Percentiles rank a stretch among this genome's conserved stretches.
Evolutionary conservation across 129 eudicot species (phyloP).

Genomic region (Lactuca saligna): DNA sequence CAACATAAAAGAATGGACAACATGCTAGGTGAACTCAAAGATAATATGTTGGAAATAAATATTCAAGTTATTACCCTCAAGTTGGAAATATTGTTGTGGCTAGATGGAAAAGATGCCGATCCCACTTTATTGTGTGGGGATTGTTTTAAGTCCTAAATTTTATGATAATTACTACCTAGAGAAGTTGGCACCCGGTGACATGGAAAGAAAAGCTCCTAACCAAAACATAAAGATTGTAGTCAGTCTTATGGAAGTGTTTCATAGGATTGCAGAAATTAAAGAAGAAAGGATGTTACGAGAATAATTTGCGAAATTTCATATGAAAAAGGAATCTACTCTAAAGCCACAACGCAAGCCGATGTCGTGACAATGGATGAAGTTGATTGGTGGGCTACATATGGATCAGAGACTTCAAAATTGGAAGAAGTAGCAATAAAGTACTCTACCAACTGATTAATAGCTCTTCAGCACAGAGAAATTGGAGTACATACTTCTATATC

Average conservation of each 20-base stretch:
- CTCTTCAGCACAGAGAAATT: too few relatives aligned
- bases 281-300: background rate
- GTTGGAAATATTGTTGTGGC: background rate
- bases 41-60: background rate
- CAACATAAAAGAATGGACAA: too few relatives aligned
- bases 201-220: background rate
- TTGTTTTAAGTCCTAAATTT: background rate
- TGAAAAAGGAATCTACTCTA: too few relatives aligned
- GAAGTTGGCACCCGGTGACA: background rate
- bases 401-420: too few relatives aligned
- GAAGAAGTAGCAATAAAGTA: too few relatives aligned
- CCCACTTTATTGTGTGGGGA: conserved; percentile 9
- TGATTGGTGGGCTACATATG: too few relatives aligned
- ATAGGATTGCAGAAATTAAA: background rate
- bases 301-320: too few relatives aligned
- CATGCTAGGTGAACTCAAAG: background rate
- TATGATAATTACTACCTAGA: background rate
- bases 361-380: too few relatives aligned
- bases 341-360: too few relatives aligned
- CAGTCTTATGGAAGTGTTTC: background rate
- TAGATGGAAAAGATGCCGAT: conserved; percentile 2
- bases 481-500: too few relatives aligned
- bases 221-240: background rate
- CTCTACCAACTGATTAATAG: too few relatives aligned
- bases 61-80: background rate